Evolutionary conservation across 2,329 filamentous ascomycete species (phyloP).

Genomic region (Laburnicola sp.): DNA sequence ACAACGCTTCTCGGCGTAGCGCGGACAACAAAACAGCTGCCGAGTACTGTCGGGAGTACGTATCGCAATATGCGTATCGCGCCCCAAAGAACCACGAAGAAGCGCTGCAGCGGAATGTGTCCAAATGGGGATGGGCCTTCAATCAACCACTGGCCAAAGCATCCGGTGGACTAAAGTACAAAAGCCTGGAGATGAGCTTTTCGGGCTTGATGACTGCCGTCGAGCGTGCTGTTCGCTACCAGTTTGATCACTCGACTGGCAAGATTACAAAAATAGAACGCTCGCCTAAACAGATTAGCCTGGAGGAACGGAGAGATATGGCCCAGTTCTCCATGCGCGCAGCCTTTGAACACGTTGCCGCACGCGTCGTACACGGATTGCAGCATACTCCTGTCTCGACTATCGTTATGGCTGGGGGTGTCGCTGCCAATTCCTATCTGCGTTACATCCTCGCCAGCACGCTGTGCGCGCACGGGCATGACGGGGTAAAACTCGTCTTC

Average conservation of each 20-base stretch:
- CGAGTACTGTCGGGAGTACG: conserved; percentile 22
- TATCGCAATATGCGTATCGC: conserved; percentile 54
- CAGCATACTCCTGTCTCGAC: conserved; percentile 48
- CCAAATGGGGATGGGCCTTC: conserved; percentile 67
- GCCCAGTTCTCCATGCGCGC: conserved; percentile 76
- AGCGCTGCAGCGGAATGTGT: conserved; percentile 52
- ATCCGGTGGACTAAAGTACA: conserved; percentile 36
- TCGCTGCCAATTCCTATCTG: conserved; percentile 82
- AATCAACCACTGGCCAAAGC: conserved; percentile 66
- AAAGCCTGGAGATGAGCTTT: conserved; percentile 56
- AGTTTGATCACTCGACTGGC: conserved; percentile 32
- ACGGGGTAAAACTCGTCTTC: conserved; percentile 64
- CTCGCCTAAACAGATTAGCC: conserved; percentile 48
- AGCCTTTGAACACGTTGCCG: conserved; percentile 84
- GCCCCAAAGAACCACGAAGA: conserved; percentile 65
- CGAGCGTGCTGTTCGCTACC: conserved; percentile 57
- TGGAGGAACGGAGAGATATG: conserved; percentile 67
- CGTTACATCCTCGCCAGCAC: conserved; percentile 65
- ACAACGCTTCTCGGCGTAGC: conserved; percentile 24
- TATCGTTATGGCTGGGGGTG: conserved; percentile 85
- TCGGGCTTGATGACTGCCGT: conserved; percentile 69
- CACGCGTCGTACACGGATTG: conserved; percentile 73
- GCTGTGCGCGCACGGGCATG: conserved; percentile 69
- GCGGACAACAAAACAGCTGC: conserved; percentile 23
- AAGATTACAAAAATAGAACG: conserved; percentile 37